Percentiles rank a stretch among this genome's conserved stretches.
Conservation (phyloP, 805 yeast genomes). For the Myxozyma monticola region DNA sequence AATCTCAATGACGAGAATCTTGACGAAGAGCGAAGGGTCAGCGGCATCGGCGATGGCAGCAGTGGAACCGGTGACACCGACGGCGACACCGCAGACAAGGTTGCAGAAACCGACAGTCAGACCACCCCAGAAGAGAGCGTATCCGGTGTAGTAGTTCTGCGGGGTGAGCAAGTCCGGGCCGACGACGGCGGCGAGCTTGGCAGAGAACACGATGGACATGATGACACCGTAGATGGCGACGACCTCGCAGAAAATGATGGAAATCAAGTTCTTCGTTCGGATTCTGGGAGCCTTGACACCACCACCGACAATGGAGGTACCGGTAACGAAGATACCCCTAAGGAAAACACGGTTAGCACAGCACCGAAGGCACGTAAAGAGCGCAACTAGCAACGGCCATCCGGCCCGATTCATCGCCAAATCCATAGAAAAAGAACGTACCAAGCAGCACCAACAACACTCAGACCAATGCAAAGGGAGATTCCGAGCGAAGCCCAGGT, state of each 20-base stretch:
- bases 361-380: too few species aligned
- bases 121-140: conserved; percentile 97
- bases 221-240: conserved; percentile 98
- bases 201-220: conserved; percentile 87
- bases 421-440: conserved; percentile 26
- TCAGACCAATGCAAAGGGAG: conserved; percentile 84
- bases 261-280: conserved; percentile 93
- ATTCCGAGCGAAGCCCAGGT: conserved; percentile 96
- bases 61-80: conserved; percentile 97
- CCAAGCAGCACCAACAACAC: conserved; percentile 99
- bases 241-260: conserved; percentile 95
- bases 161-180: conserved; percentile 65
- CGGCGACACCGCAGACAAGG: conserved; percentile 94
- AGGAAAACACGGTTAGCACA: conserved; percentile 2
- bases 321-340: conserved; percentile 89
- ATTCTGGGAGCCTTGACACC: conserved; percentile 98
- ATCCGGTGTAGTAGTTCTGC: conserved; percentile 91
- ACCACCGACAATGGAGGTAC: conserved; percentile 92
- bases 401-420: not conserved
- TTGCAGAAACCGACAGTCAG: conserved; percentile 91
- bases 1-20: conserved; percentile 94
- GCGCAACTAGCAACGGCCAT: too few species aligned
- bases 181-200: conserved; percentile 72
- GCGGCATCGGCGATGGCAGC: conserved; percentile 99
- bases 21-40: conserved; percentile 89